phyloP scores from a whole-genome alignment of 495 filamentous ascomycete genomes.

The Chaetomidium leptoderma region DNA sequence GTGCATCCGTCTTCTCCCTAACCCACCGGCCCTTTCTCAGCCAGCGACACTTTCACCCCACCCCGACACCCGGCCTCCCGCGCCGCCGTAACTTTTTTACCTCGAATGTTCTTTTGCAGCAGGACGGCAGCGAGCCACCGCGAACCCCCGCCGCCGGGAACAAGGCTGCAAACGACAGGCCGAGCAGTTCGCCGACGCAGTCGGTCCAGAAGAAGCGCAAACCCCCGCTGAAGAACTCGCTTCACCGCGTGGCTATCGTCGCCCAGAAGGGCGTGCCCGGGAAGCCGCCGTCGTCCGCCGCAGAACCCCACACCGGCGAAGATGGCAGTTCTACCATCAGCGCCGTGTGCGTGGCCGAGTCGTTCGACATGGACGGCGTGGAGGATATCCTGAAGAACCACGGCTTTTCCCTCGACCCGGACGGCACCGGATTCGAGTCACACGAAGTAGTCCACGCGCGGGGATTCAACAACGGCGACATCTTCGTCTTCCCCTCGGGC shows the following conservation, averaged over 20 bases:
- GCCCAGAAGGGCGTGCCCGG: constrained; percentile 36
- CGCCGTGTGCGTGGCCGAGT: constrained; percentile 80
- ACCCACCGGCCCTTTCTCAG: constrained; percentile 7
- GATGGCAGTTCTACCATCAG: constrained; percentile 58
- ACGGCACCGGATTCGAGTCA: constrained; percentile 54
- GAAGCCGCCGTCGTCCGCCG: constrained; percentile 14
- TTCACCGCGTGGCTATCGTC: constrained; percentile 40
- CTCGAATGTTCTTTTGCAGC: constrained; percentile 36
- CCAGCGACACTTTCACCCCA: constrained; percentile 30
- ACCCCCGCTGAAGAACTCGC: constrained; percentile 43
- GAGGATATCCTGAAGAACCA: constrained; percentile 64
- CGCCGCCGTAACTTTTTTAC: constrained; percentile 41
- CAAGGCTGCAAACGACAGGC: constrained; percentile 1
- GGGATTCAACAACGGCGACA: constrained; percentile 62
- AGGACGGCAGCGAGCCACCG: constrained; percentile 23
- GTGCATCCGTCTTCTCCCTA: constrained; percentile 8
- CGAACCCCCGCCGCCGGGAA: constrained; percentile 6
- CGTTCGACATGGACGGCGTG: constrained; percentile 73
- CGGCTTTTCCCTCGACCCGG: constrained; percentile 62
- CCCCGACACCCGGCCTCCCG: constrained; percentile 23
- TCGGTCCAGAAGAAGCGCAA: constrained; percentile 40
- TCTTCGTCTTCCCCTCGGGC: constrained; percentile 96
- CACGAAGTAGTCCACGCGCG: constrained; percentile 57
- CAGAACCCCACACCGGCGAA: constrained; percentile 3
- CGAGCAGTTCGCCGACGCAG: constrained; percentile 6